Conservation (phyloP, 176 grass and related monocot genomes). For the Cymbopogon citratus region DNA sequence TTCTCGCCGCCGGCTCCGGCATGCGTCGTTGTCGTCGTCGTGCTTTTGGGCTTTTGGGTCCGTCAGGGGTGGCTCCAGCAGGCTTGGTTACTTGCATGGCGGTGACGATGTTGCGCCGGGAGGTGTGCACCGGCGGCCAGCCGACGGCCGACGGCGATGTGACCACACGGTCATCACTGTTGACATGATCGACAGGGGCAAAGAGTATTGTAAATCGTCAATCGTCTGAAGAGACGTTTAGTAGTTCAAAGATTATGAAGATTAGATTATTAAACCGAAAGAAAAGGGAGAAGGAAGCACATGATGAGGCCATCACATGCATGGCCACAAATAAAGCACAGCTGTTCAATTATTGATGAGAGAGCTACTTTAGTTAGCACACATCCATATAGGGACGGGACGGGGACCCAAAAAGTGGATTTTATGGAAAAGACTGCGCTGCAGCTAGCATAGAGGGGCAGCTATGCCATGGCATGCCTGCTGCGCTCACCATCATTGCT, state of each 20-base stretch:
- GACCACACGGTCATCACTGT: neutral
- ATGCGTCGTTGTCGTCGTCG: neutral
- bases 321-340: neutral
- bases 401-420: conserved; percentile 19
- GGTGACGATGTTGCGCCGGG: conserved; percentile 44
- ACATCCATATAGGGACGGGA: neutral
- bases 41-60: neutral
- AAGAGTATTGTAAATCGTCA: too few species aligned
- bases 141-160: conserved; percentile 31
- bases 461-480: neutral
- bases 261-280: too few species aligned
- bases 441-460: neutral
- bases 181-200: neutral
- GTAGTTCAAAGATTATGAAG: too few species aligned
- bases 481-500: conserved; percentile 30
- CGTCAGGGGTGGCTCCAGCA: too few species aligned
- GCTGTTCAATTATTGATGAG: neutral
- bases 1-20: neutral
- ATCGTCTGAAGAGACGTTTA: too few species aligned
- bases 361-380: neutral
- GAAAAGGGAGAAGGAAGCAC: neutral
- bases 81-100: conserved; percentile 13
- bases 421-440: conserved; percentile 30
- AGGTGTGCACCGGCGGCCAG: conserved; percentile 67
- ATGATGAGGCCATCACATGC: conserved; percentile 6